A percentile compares a stretch with the other conserved stretches of the same genome.
phyloP scores from a whole-genome alignment of 2,329 filamentous ascomycete species.

The Pseudogymnoascus sp. region DNA sequence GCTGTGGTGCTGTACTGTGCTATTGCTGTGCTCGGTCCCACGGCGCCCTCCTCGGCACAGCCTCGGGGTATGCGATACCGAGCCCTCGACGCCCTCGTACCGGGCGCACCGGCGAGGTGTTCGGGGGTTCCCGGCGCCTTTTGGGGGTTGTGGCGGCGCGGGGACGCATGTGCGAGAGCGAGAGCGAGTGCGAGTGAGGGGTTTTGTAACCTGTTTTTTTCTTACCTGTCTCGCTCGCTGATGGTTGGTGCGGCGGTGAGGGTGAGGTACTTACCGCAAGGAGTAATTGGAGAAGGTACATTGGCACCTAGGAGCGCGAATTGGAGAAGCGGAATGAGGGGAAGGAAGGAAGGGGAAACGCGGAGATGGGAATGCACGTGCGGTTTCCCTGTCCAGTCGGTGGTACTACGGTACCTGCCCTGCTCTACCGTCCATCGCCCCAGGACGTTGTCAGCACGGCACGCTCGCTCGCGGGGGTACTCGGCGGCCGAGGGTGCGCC shows the following conservation, averaged over 20 bases:
- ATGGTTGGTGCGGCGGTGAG: background rate
- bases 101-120: background rate
- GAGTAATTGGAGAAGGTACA: background rate
- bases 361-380: background rate
- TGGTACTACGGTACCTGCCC: background rate
- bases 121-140: background rate
- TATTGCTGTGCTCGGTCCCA: background rate
- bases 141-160: background rate
- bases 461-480: background rate
- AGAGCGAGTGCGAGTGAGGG: background rate
- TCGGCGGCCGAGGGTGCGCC: background rate
- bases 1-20: background rate
- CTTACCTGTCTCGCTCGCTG: background rate
- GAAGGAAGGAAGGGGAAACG: background rate
- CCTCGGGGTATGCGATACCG: background rate
- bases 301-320: background rate
- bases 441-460: background rate
- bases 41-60: background rate
- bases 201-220: too few species aligned
- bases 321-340: background rate
- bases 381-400: background rate
- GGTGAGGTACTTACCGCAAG: background rate
- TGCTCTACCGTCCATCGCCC: background rate
- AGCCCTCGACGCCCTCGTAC: background rate
- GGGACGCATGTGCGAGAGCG: background rate